These are phyloP conservation scores for Onygenales sp. DNA, from an alignment of 2,329 filamentous ascomycete species.

Conservation along the genomic window DNA sequence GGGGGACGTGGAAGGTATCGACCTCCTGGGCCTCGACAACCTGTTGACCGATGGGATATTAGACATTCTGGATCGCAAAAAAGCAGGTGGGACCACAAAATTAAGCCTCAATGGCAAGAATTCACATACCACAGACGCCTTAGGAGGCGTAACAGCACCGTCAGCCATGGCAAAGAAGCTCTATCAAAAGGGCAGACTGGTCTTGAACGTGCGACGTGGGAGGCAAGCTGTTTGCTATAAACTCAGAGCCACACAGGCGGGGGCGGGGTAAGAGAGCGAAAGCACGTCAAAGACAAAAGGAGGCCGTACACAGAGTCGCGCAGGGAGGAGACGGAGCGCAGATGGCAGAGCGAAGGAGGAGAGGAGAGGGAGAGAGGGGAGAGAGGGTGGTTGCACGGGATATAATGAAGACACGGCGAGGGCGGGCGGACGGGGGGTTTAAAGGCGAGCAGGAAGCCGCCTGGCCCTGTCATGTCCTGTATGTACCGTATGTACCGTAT, in stretches of 20 bases:
- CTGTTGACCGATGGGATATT: constrained; percentile 22
- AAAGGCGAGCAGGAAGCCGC: too few relatives aligned
- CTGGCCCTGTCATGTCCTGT: too few relatives aligned
- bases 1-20: constrained; percentile 46
- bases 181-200: background rate
- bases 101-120: background rate
- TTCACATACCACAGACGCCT: constrained; percentile 31
- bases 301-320: too few relatives aligned
- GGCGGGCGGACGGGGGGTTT: too few relatives aligned
- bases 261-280: background rate
- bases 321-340: too few relatives aligned
- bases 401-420: too few relatives aligned
- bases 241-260: too few relatives aligned
- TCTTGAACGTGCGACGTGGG: background rate
- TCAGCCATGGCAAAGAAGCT: constrained; percentile 26
- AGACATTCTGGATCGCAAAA: background rate
- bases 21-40: constrained; percentile 40
- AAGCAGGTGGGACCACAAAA: background rate
- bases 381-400: too few relatives aligned
- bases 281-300: background rate
- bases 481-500: too few relatives aligned
- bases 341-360: too few relatives aligned
- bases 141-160: constrained; percentile 23
- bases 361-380: too few relatives aligned
- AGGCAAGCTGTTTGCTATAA: too few relatives aligned